Base-by-base conservation (phyloP, 805 yeast genomes). In the Ogataea nonfermentans region DNA sequence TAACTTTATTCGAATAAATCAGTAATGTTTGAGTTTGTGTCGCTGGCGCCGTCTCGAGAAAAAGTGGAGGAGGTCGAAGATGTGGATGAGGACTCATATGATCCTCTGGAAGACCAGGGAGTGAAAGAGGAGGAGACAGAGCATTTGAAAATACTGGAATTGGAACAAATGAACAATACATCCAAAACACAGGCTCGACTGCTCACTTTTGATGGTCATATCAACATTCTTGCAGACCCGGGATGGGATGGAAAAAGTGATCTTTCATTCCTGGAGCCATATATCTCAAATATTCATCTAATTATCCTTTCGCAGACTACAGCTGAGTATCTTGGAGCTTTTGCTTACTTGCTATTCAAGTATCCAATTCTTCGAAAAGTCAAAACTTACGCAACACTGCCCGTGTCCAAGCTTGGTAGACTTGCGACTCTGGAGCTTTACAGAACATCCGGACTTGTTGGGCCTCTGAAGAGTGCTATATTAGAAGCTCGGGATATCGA, bases 251-350 rank as follows among this genome's bases (percentile, higher is more conserved):
- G 86, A 2, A 48, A 57, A 9, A 52, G 67, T 2, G 67, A 67
- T 32, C 46, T 74, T 1, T 55, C 67, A 1, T 70, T 63, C 45
- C 59, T 78, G 49, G 72, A 73, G 7, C 48, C 58, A 0, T 52
- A 73, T 8, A 64, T 75, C 2, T 58, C 69, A 2, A 63, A 75
- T 22, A 70, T 84, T 3, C 89, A 88, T 51, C 60, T 84, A 14
- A 76, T 93, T 2, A 59, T 93, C 2, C 62, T 93, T n/a, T 88
- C 97, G 2, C 98, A 93, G 49, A 81, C 96, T 1, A 81, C 95
- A 0, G 69, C 81, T 1, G 80, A 81, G 33, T 89, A 80, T 55
- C 52, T 87, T 2, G 93, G 97, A 16, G 95, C 95, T 0, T 88
- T 76, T 57, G 79, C 84, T 0, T 65, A 79, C 28, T 59, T 93